These are phyloP conservation scores for Aspergillus japonicus DNA, from an alignment of 2,329 filamentous ascomycete genomes.

Conservation along the genomic window DNA sequence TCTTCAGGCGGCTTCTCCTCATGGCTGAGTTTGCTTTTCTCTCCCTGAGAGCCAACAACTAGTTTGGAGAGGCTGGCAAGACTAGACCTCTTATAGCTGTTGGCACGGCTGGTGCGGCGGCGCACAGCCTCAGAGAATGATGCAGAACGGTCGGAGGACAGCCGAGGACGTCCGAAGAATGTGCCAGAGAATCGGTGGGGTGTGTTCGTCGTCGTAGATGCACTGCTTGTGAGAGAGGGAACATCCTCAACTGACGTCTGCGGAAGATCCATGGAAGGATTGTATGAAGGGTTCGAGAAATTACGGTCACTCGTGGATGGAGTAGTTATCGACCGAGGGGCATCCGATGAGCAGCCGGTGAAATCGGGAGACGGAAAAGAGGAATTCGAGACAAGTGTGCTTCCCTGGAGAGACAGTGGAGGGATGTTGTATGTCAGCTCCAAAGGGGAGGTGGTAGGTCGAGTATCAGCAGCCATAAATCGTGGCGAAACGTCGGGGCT, in stretches of 20 bases:
- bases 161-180: constrained; percentile 41
- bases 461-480: constrained; percentile 39
- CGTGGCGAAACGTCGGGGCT: constrained; percentile 40
- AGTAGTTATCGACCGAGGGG: constrained; percentile 42
- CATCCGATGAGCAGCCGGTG: constrained; percentile 40
- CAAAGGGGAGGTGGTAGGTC: constrained; percentile 43
- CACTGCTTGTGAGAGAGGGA: constrained; percentile 50
- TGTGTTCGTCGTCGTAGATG: constrained; percentile 48
- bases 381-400: constrained; percentile 39
- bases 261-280: constrained; percentile 39
- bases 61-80: constrained; percentile 51
- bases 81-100: constrained; percentile 47
- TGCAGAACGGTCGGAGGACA: constrained; percentile 45
- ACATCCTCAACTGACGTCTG: constrained; percentile 50
- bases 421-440: constrained; percentile 41
- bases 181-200: constrained; percentile 45
- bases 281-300: constrained; percentile 36
- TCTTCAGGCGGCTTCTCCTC: constrained; percentile 46
- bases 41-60: constrained; percentile 44
- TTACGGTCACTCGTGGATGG: constrained; percentile 44
- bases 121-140: constrained; percentile 45
- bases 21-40: constrained; percentile 46
- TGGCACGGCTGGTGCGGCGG: constrained; percentile 40
- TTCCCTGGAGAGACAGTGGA: constrained; percentile 40
- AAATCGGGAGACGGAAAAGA: constrained; percentile 48